These are phyloP conservation scores for Gypsophila paniculata DNA, from an alignment of 179 eudicot genomes.

Conservation along the genomic window DNA sequence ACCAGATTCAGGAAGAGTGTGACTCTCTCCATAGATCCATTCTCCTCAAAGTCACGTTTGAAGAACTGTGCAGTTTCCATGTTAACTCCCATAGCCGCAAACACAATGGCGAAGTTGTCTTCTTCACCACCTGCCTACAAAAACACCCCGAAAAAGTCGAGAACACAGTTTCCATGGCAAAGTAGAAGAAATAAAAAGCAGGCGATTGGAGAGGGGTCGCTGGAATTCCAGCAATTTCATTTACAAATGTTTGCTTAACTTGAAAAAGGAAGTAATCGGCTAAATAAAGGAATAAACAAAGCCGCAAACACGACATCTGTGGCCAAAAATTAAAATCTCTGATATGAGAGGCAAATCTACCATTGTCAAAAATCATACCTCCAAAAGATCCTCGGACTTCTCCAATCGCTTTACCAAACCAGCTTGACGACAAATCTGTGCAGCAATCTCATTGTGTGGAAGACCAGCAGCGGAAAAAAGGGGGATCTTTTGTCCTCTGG, in stretches of 20 bases:
- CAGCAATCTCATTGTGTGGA: constrained; percentile 99
- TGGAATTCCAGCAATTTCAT: not conserved
- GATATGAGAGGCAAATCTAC: not conserved
- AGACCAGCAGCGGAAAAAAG: constrained; percentile 99
- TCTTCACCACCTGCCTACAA: constrained; percentile 67
- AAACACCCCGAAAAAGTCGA: not conserved
- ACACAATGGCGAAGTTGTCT: constrained; percentile 98
- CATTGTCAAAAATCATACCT: constrained; percentile 42
- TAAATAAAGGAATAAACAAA: not conserved
- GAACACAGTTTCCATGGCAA: not conserved
- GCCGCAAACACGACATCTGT: not conserved
- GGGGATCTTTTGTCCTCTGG: constrained; percentile 98
- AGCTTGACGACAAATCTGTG: constrained; percentile 98
- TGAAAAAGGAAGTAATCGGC: not conserved
- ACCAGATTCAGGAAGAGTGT: constrained; percentile 88
- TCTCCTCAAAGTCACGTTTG: constrained; percentile 98
- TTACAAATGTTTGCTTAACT: not conserved
- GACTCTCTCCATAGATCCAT: constrained; percentile 94
- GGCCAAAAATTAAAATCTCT: too few species aligned
- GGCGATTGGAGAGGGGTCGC: not conserved
- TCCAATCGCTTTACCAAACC: constrained; percentile 96
- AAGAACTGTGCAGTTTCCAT: constrained; percentile 99
- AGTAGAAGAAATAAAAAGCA: not conserved
- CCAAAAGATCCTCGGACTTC: constrained; percentile 68
- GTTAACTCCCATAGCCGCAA: constrained; percentile 99